Evolutionary conservation across 1,139 yeast species (phyloP).

Genomic region (Debaryomyces robertsiae): DNA sequence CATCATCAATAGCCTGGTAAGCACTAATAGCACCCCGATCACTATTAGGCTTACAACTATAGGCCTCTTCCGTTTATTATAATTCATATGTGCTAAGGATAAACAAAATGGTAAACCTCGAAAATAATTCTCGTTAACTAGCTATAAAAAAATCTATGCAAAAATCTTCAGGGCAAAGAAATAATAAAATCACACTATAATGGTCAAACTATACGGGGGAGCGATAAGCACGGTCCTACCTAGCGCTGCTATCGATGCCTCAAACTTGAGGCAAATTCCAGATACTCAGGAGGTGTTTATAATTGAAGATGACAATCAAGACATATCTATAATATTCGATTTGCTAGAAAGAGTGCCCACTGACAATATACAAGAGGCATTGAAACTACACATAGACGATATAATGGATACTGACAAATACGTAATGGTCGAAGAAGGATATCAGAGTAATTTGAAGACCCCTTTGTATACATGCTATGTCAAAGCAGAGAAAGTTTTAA

Average conservation of each 20-base stretch:
- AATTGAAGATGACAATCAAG: conserved; percentile 37
- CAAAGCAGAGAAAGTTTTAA: conserved; percentile 25
- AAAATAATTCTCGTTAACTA: conserved; percentile 4
- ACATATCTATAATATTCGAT: conserved; percentile 71
- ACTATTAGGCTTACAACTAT: conserved; percentile 28
- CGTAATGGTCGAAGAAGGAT: conserved; percentile 17
- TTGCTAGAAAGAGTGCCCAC: conserved; percentile 60
- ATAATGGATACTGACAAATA: conserved; percentile 23
- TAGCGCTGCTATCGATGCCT: conserved; percentile 63
- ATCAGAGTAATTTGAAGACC: conserved; percentile 3
- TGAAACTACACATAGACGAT: conserved; percentile 47
- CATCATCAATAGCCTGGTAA: conserved; percentile 27
- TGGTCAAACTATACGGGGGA: conserved; percentile 63
- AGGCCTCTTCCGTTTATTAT: conserved; percentile 26
- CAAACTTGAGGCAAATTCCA: conserved; percentile 74
- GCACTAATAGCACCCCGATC: conserved; percentile 22
- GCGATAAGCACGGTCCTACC: conserved; percentile 66
- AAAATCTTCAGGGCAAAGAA: background rate
- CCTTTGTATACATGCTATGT: conserved; percentile 9
- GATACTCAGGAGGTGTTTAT: conserved; percentile 88
- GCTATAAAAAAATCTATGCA: conserved; percentile 1
- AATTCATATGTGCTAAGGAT: conserved; percentile 12
- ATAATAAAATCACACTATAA: background rate
- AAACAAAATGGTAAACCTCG: background rate
- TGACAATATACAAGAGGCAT: conserved; percentile 35